Base-by-base conservation (phyloP, 2,329 filamentous ascomycete species). In the Neurospora sp. region DNA sequence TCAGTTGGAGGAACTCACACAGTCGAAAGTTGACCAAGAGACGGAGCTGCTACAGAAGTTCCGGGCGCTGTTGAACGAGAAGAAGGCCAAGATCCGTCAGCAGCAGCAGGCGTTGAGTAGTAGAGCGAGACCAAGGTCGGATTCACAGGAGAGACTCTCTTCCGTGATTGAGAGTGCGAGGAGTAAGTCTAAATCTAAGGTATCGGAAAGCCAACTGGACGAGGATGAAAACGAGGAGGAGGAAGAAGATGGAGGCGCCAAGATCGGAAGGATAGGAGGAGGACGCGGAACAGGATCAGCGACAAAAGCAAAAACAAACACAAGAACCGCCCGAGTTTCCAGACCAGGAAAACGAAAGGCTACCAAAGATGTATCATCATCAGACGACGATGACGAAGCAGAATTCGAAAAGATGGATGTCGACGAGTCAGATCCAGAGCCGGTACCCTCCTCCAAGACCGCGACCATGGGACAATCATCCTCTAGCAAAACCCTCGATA, bases 21-120 rank as follows among this genome's bases (percentile, higher is more conserved):
- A 83, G 69, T 83, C 87, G 15, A 93, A 93, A 77, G 83, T 86
- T 66, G 85, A 87, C 19, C 86, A 92, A 72, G 91, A 94, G 78
- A 84, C 84, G 1, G 84, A 85, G 19, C 80, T 94, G 70, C 79
- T 94, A 1, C 85, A 87, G 71, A 93, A 92, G 77, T 93, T 93
- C 74, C 85, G 87, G 69, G 83, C 87, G 69, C 81, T 95, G 2
- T 81, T 94, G 1, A 94, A 94, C 74, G 87, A 91, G 78, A 95
- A 95, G 81, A 94, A 94, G 79, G 82, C 90, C 68, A 93, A 92
- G 79, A 93, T 94, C 67, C 82, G 91, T 62, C 87, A 93, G 75
- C 91, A 93, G 79, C 89, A 91, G 75, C 84, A 86, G 46, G 79
- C 91, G 23, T 79, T 93, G 38, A 72, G 69, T 43, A 72, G 43